Conservation (phyloP, 2,329 filamentous ascomycete species). For the Penicillium occitanis region DNA sequence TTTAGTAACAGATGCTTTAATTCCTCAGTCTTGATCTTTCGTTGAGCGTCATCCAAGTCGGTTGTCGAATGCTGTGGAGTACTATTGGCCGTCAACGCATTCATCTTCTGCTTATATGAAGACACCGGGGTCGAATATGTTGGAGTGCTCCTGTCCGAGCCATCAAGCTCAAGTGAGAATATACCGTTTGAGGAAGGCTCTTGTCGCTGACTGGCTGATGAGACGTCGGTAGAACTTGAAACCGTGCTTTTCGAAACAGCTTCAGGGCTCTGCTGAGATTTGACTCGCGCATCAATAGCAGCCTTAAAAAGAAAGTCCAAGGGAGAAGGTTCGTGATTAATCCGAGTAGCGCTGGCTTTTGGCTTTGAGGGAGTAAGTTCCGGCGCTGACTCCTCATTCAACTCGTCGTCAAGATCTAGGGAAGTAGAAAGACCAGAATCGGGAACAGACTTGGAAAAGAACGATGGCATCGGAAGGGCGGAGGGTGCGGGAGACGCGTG, state of each 20-base stretch:
- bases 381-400: slow-evolving; percentile 29
- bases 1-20: slow-evolving; percentile 49
- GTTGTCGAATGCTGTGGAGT: slow-evolving; percentile 32
- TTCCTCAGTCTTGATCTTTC: slow-evolving; percentile 45
- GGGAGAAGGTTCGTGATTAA: slow-evolving; percentile 64
- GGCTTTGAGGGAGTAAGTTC: slow-evolving; percentile 48
- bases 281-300: slow-evolving; percentile 66
- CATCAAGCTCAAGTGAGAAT: slow-evolving; percentile 69
- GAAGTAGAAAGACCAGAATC: slow-evolving; percentile 52
- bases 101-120: slow-evolving; percentile 49
- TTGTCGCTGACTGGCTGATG: slow-evolving; percentile 40
- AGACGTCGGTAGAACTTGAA: slow-evolving; percentile 46
- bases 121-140: slow-evolving; percentile 69
- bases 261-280: slow-evolving; percentile 49
- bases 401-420: slow-evolving; percentile 42
- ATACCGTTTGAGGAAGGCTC: slow-evolving; percentile 56
- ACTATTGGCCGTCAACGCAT: slow-evolving; percentile 42
- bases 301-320: slow-evolving; percentile 89
- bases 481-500: slow-evolving; percentile 92
- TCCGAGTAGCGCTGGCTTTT: slow-evolving; percentile 40
- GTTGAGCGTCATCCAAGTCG: slow-evolving; percentile 40
- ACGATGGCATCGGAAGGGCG: slow-evolving; percentile 84
- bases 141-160: slow-evolving; percentile 52
- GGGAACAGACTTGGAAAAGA: slow-evolving; percentile 73
- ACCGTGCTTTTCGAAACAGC: slow-evolving; percentile 50